Percentiles rank a stretch among this genome's conserved stretches.
Evolutionary conservation across 1,139 yeast genomes (phyloP).

Genomic region (Pichia inconspicua): DNA sequence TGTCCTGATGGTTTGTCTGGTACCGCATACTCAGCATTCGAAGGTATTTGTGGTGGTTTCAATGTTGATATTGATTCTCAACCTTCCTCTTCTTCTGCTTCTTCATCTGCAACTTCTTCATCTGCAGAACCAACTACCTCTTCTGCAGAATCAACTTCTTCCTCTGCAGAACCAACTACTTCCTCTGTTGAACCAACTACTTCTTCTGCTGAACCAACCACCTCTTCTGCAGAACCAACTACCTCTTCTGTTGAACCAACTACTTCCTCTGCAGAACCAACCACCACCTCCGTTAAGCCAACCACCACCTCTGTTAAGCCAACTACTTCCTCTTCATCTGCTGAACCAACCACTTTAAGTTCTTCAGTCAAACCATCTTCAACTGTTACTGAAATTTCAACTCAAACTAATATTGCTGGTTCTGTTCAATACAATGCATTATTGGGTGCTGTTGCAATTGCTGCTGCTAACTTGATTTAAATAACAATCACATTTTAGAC

Average conservation of each 20-base stretch:
- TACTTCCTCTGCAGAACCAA: conserved; percentile 6
- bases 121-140: conserved; percentile 14
- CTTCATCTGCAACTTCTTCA: conserved; percentile 16
- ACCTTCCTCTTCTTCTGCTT: conserved; percentile 14
- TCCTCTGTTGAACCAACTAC: conserved; percentile 10
- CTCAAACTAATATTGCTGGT: conserved; percentile 7
- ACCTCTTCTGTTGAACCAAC: conserved; percentile 10
- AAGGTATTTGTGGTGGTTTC: conserved; percentile 42
- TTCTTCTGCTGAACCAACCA: conserved; percentile 15
- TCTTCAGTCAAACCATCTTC: background rate
- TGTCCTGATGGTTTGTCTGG: conserved; percentile 60
- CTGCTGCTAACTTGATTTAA: conserved; percentile 11
- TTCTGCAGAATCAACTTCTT: conserved; percentile 11
- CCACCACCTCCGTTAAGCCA: conserved; percentile 8
- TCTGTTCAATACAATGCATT: conserved; percentile 9
- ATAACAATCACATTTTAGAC: background rate
- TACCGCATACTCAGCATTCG: conserved; percentile 51
- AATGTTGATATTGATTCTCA: conserved; percentile 26
- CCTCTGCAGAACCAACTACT: conserved; percentile 13
- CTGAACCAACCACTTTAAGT: conserved; percentile 1
- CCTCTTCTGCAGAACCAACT: conserved; percentile 9
- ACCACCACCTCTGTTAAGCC: conserved; percentile 10
- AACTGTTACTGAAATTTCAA: background rate
- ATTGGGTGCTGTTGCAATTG: conserved; percentile 12
- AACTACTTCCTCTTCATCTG: conserved; percentile 8